Conservation (phyloP, 2,329 filamentous ascomycete genomes). For the Aspergillus japonicus region DNA sequence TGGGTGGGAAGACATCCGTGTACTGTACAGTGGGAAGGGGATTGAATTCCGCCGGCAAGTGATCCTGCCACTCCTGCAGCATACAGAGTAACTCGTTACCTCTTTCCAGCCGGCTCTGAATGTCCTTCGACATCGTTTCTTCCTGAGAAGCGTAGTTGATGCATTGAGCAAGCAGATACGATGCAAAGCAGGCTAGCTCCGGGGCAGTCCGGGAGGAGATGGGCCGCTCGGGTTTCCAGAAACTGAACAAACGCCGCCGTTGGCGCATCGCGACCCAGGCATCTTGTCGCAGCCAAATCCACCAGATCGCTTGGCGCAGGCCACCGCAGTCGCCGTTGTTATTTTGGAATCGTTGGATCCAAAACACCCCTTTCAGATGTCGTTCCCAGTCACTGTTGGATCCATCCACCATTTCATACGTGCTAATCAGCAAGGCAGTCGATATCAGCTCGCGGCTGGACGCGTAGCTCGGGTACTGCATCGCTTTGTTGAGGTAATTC, state of each 20-base stretch:
- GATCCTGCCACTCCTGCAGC: slow-evolving; percentile 51
- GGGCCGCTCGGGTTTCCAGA: slow-evolving; percentile 56
- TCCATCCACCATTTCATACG: slow-evolving; percentile 66
- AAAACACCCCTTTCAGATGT: slow-evolving; percentile 64
- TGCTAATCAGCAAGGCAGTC: slow-evolving; percentile 60
- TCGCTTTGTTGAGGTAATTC: slow-evolving; percentile 60
- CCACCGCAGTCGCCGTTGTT: slow-evolving; percentile 60
- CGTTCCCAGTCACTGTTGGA: slow-evolving; percentile 59
- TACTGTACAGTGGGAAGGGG: slow-evolving; percentile 37
- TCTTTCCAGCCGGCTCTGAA: slow-evolving; percentile 46
- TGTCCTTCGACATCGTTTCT: slow-evolving; percentile 44
- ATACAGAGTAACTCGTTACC: slow-evolving; percentile 49
- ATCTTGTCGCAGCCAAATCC: slow-evolving; percentile 66
- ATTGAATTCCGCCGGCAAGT: slow-evolving; percentile 44
- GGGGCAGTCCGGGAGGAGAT: slow-evolving; percentile 51
- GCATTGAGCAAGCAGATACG: slow-evolving; percentile 57
- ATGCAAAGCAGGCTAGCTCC: slow-evolving; percentile 54
- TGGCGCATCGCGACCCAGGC: slow-evolving; percentile 65
- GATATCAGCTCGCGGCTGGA: slow-evolving; percentile 58
- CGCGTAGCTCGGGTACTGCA: slow-evolving; percentile 59
- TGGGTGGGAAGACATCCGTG: slow-evolving; percentile 42
- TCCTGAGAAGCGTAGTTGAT: slow-evolving; percentile 60
- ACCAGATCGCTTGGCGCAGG: slow-evolving; percentile 61
- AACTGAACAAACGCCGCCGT: slow-evolving; percentile 55
- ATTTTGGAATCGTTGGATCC: slow-evolving; percentile 63